Conservation (phyloP, 1,284 basidiomycete species). For the Fomitopsis schrenkii region DNA sequence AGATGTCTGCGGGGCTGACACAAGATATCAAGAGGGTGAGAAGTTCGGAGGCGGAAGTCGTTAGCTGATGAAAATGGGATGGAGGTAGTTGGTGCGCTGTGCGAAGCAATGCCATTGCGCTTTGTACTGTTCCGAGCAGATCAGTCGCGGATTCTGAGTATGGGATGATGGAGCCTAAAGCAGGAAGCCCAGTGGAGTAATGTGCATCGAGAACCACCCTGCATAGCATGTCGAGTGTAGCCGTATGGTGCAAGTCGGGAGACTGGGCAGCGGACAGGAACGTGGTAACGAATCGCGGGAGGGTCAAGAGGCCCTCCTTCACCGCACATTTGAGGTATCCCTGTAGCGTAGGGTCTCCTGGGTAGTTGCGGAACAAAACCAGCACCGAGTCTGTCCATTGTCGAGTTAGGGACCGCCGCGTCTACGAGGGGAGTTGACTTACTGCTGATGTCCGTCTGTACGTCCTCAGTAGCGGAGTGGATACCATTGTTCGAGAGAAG, state of each 20-base stretch:
- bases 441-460: constrained; percentile 34
- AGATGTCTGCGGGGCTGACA: constrained; percentile 43
- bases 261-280: constrained; percentile 42
- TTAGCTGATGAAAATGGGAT: constrained; percentile 58
- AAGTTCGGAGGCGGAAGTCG: constrained; percentile 56
- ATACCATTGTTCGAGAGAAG: constrained; percentile 44
- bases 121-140: constrained; percentile 52
- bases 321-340: constrained; percentile 61
- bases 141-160: constrained; percentile 41
- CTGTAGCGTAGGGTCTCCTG: constrained; percentile 57
- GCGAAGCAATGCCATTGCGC: constrained; percentile 54
- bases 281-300: constrained; percentile 55
- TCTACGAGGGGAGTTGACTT: constrained; percentile 11
- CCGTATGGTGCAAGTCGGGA: constrained; percentile 49
- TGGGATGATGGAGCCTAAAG: constrained; percentile 49
- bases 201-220: constrained; percentile 57
- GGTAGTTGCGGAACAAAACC: constrained; percentile 58
- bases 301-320: constrained; percentile 48
- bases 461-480: constrained; percentile 18
- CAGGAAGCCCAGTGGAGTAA: constrained; percentile 50
- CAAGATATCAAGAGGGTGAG: constrained; percentile 55
- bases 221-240: constrained; percentile 67
- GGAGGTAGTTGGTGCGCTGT: constrained; percentile 53
- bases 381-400: constrained; percentile 56
- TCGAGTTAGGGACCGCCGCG: background rate